phyloP scores from a whole-genome alignment of 257 asterid species.

The Sherardia arvensis region DNA sequence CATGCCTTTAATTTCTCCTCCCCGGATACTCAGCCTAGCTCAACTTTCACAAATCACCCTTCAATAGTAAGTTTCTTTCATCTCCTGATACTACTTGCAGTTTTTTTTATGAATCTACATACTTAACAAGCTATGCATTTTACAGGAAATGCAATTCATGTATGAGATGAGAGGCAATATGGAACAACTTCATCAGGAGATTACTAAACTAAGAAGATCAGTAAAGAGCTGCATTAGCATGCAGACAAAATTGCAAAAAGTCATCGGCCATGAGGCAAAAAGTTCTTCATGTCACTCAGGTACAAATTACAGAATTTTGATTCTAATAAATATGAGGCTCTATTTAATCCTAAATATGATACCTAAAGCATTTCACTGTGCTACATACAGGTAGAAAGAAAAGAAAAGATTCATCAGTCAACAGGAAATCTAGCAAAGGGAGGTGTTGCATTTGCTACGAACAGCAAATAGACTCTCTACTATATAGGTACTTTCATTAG shows the following conservation, averaged over 20 bases:
- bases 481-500: slow-evolving; percentile 51
- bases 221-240: slow-evolving; percentile 56
- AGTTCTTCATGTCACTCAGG: slow-evolving; percentile 44
- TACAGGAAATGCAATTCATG: slow-evolving; percentile 76
- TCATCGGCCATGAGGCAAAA: slow-evolving; percentile 44
- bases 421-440: slow-evolving; percentile 24
- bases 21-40: slow-evolving; percentile 26
- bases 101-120: neutral
- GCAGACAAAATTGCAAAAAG: slow-evolving; percentile 51
- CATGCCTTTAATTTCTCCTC: slow-evolving; percentile 25
- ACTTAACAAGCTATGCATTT: neutral
- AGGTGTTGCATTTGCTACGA: slow-evolving; percentile 60
- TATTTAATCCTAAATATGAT: neutral
- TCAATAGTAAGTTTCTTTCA: slow-evolving; percentile 42
- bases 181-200: slow-evolving; percentile 71
- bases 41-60: slow-evolving; percentile 31
- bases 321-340: neutral
- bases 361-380: neutral
- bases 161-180: slow-evolving; percentile 71
- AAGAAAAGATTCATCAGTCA: slow-evolving; percentile 21
- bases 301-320: slow-evolving; percentile 10
- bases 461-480: slow-evolving; percentile 55
- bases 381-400: slow-evolving; percentile 36
- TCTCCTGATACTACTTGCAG: neutral
- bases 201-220: slow-evolving; percentile 61